Conservation (phyloP, 2,329 filamentous ascomycete species). For the Macroventuria anomochaeta region DNA sequence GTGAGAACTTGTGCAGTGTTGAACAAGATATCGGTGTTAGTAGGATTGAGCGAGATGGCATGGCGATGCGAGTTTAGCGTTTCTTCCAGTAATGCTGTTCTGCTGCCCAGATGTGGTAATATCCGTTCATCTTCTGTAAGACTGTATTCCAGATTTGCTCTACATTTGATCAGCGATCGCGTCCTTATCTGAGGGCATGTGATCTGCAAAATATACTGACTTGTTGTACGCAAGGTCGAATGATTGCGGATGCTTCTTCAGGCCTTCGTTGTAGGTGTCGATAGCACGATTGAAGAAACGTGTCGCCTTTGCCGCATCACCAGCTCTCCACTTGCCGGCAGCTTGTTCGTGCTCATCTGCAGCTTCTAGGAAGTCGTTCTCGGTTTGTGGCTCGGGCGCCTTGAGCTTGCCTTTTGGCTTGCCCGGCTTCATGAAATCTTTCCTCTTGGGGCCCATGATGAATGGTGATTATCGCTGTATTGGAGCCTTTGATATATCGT, state of each 20-base stretch:
- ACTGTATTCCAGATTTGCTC: conserved; percentile 72
- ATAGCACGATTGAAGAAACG: conserved; percentile 70
- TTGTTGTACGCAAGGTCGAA: conserved; percentile 81
- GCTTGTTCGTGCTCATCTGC: conserved; percentile 74
- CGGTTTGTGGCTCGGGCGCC: conserved; percentile 62
- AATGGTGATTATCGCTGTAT: neutral
- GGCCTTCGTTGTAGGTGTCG: conserved; percentile 68
- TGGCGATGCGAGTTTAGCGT: conserved; percentile 69
- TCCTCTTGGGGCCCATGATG: conserved; percentile 42
- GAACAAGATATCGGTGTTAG: conserved; percentile 73
- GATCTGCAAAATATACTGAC: too few relatives aligned
- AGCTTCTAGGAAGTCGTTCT: conserved; percentile 71
- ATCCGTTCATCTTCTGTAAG: conserved; percentile 71
- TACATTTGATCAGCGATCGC: conserved; percentile 37
- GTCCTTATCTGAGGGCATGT: too few relatives aligned
- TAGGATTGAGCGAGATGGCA: conserved; percentile 64
- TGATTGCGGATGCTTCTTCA: conserved; percentile 64
- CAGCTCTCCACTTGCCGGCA: conserved; percentile 76
- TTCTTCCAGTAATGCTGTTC: conserved; percentile 63
- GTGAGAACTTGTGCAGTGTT: conserved; percentile 75
- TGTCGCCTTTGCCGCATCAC: conserved; percentile 70
- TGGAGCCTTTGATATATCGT: too few relatives aligned
- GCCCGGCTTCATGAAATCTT: conserved; percentile 37
- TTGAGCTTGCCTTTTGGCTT: conserved; percentile 42
- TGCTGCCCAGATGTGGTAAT: conserved; percentile 62